Percentiles rank a stretch among this genome's conserved stretches.
Conservation (phyloP, 2,329 filamentous ascomycete genomes). For the Scorias spongiosa region DNA sequence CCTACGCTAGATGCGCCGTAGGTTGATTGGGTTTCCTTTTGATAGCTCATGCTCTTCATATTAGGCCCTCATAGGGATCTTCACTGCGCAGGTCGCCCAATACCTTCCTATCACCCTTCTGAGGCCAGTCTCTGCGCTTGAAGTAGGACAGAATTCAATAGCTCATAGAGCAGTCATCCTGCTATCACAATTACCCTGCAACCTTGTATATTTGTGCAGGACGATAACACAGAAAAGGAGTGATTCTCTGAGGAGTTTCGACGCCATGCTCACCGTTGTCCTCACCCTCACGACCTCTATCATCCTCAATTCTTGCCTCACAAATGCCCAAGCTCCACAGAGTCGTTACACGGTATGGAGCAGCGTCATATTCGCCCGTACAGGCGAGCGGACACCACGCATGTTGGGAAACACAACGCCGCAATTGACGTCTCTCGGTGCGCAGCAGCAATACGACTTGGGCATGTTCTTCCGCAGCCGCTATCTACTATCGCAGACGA, state of each 20-base stretch:
- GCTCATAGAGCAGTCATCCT: not conserved
- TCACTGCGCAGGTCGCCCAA: not conserved
- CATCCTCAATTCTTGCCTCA: conserved; percentile 7
- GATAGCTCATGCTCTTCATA: no score
- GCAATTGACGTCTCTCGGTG: conserved; percentile 38
- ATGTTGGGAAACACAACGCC: conserved; percentile 20
- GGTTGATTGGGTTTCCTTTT: no score
- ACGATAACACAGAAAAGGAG: not conserved
- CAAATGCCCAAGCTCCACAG: conserved; percentile 7
- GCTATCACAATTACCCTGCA: not conserved
- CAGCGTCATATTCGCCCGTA: conserved; percentile 38
- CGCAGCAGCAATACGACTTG: conserved; percentile 36
- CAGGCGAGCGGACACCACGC: conserved; percentile 40
- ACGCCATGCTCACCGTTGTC: conserved; percentile 10
- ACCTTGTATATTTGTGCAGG: not conserved
- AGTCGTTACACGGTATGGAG: conserved; percentile 25
- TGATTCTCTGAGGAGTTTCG: not conserved
- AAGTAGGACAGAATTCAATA: not conserved
- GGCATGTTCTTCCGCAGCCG: conserved; percentile 37
- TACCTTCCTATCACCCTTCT: not conserved
- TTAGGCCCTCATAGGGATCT: not conserved
- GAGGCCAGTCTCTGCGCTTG: not conserved
- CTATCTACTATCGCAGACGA: conserved; percentile 26
- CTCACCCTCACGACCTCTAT: conserved; percentile 7
- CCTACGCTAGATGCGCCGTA: no score